These are phyloP conservation scores for Plasmodium relictum DNA, from an alignment of 169 alveolate species.

Conservation along the genomic window DNA sequence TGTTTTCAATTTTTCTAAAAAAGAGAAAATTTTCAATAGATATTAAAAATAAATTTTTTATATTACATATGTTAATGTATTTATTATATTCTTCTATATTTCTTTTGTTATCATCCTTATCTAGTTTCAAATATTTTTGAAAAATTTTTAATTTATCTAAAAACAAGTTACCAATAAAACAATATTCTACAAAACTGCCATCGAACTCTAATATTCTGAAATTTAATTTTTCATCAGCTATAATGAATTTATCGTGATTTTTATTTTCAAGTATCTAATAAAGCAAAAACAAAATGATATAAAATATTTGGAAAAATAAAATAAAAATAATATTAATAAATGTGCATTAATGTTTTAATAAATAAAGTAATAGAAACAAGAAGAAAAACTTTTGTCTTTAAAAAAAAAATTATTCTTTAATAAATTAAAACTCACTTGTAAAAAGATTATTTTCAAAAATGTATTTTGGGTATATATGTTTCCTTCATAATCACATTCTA, in stretches of 20 bases:
- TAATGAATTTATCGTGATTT: constrained; percentile 23
- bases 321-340: background rate
- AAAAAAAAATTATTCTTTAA: background rate
- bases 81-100: constrained; percentile 8
- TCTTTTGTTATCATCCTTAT: background rate
- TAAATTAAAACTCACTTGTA: constrained; percentile 27
- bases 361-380: background rate
- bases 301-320: background rate
- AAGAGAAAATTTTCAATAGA: constrained; percentile 51
- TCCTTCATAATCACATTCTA: constrained; percentile 33
- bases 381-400: background rate
- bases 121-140: background rate
- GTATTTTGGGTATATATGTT: constrained; percentile 52
- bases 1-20: constrained; percentile 13
- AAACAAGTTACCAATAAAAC: constrained; percentile 40
- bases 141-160: constrained; percentile 20
- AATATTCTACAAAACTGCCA: constrained; percentile 29
- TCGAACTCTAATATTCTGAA: constrained; percentile 40
- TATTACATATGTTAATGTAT: constrained; percentile 35
- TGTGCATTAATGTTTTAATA: background rate
- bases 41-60: constrained; percentile 7
- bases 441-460: constrained; percentile 39
- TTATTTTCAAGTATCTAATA: constrained; percentile 21
- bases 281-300: background rate
- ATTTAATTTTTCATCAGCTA: constrained; percentile 60